Base-by-base conservation (phyloP, 768 basidiomycete species). In the Rhizopogon vinicolor region DNA sequence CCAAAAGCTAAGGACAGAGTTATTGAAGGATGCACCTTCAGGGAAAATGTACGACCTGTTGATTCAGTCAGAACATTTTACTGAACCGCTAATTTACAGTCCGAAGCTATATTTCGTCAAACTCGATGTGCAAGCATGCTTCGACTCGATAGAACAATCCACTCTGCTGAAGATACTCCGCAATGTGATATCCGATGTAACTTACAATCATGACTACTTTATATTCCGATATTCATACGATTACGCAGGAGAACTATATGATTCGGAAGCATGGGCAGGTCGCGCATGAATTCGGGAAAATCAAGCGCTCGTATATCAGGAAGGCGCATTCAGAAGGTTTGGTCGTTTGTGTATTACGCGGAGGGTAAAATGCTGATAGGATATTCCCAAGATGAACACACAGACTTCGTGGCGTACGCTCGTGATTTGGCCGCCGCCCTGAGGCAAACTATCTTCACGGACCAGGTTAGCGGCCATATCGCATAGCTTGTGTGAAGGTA, bases 61-160 rank as follows among this genome's bases (percentile, higher is more conserved):
- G 19, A 40, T 5, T 7, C 31, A 13, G 12, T 35, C 22, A 22
- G 10, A 39, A 5, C 6, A 25, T 5, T 43, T 18, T 13, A 18
- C 7, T 28, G 1, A 31, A 41, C 10, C 14, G 28, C 61, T 65
- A 35, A 9, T 44, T 48, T 54, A 7, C 51, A 96, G 95, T 39
- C 93, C 95, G 0, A 85, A 85, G 59, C 70, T 98, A 6, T 98
- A 94, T 70, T 96, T 99, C 63, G 95, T 94, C 50, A 99, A 99
- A 69, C 83, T 97, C 25, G 97, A 99, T 65, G 93, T 98, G 16
- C 89, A 89, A 58, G 87, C 96, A 7, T 97, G 94, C 62, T 99
- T 98, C 75, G 97, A 99, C 71, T 93, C 90, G 0, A 98, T 98
- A 55, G 86, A 93, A 35, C 97, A 98, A 68, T 77, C 81, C 7